Base-by-base conservation (phyloP, 2,329 filamentous ascomycete species). In the Aureobasidium pullulans region DNA sequence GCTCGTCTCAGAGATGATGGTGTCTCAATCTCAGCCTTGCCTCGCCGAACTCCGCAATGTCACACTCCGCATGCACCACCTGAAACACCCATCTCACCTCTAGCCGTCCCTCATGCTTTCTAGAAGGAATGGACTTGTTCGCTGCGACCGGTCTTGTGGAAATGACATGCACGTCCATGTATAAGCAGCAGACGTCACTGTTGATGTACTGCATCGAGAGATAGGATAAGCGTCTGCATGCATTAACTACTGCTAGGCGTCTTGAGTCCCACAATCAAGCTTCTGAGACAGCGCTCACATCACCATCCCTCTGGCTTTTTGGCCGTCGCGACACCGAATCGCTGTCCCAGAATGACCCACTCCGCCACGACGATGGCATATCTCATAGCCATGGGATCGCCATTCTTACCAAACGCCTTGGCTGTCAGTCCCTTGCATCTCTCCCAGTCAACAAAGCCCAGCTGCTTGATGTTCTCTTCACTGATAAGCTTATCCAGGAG, bases 291-390 rank as follows among this genome's bases (percentile, higher is more conserved):
- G 39, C 11, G 6, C 11, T 42, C 39, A 15, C 16, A 56, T 56
- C 52, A 63, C 37, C 56, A 57, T 36, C 57, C 57, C 10, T 49
- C 32, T 11, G 62, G 60, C 44, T 53, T 60, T 46, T 61, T 31
- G 6, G 71, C 74, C 59, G 57, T 73, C 62, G 67, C 69, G 11
- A 81, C 69, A 2, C 71, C 72, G 60, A 81, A 79, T 40, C 73
- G 66, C 65, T 75, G 65, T 5, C 69, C 68, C 8, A 81, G 57
- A n/a, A 77, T 71, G 4, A 81, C 73, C 72, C 76, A 79, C 46
- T 75, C 70, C 4, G 70, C 76, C 7, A 76, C 65, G 31, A 70
- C 67, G 16, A 77, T 67, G 11, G 74, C 67, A 34, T 68, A 64
- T 36, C 77, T 67, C 64, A 79, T 74, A 4, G 71, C 68, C 60